phyloP scores from a whole-genome alignment of 306 rosid species.

The Prunus armeniaca region DNA sequence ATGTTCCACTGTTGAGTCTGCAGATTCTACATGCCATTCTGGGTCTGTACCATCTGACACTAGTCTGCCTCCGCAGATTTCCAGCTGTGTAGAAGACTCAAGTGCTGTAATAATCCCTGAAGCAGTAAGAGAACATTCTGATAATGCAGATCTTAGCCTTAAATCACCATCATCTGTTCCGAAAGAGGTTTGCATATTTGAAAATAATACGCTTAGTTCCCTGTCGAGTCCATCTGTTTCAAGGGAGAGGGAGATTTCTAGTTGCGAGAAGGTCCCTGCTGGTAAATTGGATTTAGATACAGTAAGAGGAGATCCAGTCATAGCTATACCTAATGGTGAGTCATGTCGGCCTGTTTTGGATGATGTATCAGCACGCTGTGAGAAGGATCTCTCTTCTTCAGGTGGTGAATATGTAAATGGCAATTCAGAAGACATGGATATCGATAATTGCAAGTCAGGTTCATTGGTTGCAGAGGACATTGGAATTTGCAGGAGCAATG shows the following conservation, averaged over 20 bases:
- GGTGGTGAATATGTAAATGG: conserved; percentile 15
- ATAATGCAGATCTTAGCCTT: conserved; percentile 26
- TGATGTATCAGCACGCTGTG: neutral
- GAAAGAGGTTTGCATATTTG: conserved; percentile 26
- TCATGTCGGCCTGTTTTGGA: neutral
- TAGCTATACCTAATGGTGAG: conserved; percentile 12
- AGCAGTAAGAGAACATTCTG: conserved; percentile 26
- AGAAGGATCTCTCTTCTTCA: conserved; percentile 10
- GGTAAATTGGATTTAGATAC: conserved; percentile 18
- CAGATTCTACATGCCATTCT: conserved; percentile 13
- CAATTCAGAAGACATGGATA: conserved; percentile 34
- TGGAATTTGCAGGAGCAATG: conserved; percentile 40
- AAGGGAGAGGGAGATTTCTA: conserved; percentile 28
- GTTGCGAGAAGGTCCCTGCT: conserved; percentile 21
- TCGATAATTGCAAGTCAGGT: conserved; percentile 21
- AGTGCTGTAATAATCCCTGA: conserved; percentile 30
- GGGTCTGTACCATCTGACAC: conserved; percentile 28
- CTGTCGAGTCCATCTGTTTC: conserved; percentile 31
- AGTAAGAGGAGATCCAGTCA: conserved; percentile 22
- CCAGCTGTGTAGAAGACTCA: conserved; percentile 26
- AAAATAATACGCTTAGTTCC: conserved; percentile 21
- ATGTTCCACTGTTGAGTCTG: conserved; percentile 22
- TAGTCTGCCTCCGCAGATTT: conserved; percentile 28
- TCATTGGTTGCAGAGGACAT: conserved; percentile 16
- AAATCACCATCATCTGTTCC: conserved; percentile 28